Conservation (phyloP, 2,329 filamentous ascomycete genomes). For the Parasarocladium wereldwijsianum region DNA sequence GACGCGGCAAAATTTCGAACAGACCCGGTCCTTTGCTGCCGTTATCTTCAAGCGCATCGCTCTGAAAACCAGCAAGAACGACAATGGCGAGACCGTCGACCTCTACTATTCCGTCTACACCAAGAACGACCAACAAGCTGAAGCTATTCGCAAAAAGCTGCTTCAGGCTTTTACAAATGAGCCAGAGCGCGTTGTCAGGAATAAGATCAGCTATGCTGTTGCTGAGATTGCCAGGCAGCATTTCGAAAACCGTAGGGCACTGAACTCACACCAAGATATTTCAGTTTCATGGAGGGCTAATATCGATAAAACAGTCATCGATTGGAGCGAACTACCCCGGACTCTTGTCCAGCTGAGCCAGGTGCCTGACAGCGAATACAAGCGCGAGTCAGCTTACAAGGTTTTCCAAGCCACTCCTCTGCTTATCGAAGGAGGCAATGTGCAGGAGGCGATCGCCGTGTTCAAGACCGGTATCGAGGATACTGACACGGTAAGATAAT, state of each 20-base stretch:
- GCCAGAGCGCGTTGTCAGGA: constrained; percentile 58
- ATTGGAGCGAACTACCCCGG: constrained; percentile 77
- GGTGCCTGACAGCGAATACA: constrained; percentile 62
- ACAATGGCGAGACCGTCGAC: constrained; percentile 58
- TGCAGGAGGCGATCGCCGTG: too few relatives aligned
- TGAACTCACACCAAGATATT: too few relatives aligned
- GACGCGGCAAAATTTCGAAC: constrained; percentile 5
- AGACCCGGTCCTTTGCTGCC: constrained; percentile 83
- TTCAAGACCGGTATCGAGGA: constrained; percentile 90
- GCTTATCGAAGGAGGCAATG: constrained; percentile 94
- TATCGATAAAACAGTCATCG: too few relatives aligned
- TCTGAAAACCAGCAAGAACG: constrained; percentile 70
- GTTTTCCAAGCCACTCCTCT: constrained; percentile 91
- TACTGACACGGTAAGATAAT: constrained; percentile 42
- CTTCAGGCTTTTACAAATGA: constrained; percentile 65
- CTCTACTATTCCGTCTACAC: constrained; percentile 68
- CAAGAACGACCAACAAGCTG: constrained; percentile 46
- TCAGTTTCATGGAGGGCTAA: too few relatives aligned
- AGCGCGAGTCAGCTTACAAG: constrained; percentile 84
- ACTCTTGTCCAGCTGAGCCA: constrained; percentile 85
- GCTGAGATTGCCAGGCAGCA: constrained; percentile 93
- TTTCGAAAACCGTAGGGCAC: constrained; percentile 74
- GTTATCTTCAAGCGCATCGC: constrained; percentile 91
- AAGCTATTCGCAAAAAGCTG: constrained; percentile 70
- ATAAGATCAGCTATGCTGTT: constrained; percentile 96